Base-by-base conservation (phyloP, 1,284 basidiomycete species). In the Stereum hirsutum region DNA sequence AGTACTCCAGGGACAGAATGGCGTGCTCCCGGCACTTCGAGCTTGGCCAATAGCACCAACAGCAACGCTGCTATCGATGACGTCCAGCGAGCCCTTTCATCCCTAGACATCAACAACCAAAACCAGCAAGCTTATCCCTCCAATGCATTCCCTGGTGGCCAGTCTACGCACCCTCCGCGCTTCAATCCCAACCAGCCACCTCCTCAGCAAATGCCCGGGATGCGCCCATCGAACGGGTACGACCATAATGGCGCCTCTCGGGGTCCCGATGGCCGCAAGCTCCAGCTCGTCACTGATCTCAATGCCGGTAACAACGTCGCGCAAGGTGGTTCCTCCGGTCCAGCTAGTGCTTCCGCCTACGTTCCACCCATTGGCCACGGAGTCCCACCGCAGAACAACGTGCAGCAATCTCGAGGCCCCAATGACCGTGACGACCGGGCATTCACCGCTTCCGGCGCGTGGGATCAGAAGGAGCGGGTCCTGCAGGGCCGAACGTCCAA, bases 51-150 rank as follows among this genome's bases (percentile, higher is more conserved):
- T 30, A 46, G 39, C 39, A 57, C 57, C 48, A 54, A 51, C 34
- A 55, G 60, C 36, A 70, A 63, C 47, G 49, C 57, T 21, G 66
- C 65, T 32, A 74, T 88, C 43, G 86, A 89, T 52, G 86, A 89
- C 45, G 79, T 89, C 17, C 74, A 81, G 52, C 75, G 78, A 35
- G 85, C 82, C 11, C 64, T 88, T 24, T 80, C 81, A 10, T 61
- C 72, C 17, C 66, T 88, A 41, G 84, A 87, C 51, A 61, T 89
- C 32, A 62, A 60, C 36, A 42, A 36, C 15, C 49, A 51, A 21
- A 15, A 33, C 25, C 17, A 27, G 46, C 65, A 68, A 40, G 36
- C 54, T 34, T 60, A 63, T 49, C 48, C 56, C 15, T 56, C 60
- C 20, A 61, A 48, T 45, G 56, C 65, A 48, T 64, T 63, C 46